Conservation (phyloP, 192 early-diverging fungal genomes). For the Coemansia asiatica region DNA sequence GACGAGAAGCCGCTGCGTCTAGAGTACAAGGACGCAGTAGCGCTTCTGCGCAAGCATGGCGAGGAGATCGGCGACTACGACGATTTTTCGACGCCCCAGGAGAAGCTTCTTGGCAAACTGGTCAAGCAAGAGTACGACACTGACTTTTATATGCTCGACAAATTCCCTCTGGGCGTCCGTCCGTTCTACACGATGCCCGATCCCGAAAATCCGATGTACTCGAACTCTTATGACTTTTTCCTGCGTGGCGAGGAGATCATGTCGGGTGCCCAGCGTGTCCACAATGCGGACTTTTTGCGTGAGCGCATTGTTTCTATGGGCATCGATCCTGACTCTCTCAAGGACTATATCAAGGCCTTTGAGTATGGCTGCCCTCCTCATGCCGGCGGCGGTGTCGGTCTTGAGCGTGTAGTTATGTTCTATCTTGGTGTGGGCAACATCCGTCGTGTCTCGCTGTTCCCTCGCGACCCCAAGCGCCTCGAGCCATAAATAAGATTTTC, state of each 20-base stretch:
- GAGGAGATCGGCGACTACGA: constrained; percentile 90
- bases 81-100: constrained; percentile 87
- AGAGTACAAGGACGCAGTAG: constrained; percentile 85
- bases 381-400: constrained; percentile 94
- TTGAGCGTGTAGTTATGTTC: constrained; percentile 97
- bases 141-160: constrained; percentile 99
- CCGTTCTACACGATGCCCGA: constrained; percentile 99
- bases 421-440: constrained; percentile 95
- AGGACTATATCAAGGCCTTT: constrained; percentile 93
- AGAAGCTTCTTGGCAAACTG: constrained; percentile 80
- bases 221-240: constrained; percentile 99
- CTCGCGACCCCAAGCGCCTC: constrained; percentile 94
- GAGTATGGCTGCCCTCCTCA: constrained; percentile 96
- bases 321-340: constrained; percentile 78
- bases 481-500: constrained; percentile 63
- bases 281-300: constrained; percentile 79
- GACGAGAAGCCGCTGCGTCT: constrained; percentile 80
- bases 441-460: constrained; percentile 88
- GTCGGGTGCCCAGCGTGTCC: constrained; percentile 98
- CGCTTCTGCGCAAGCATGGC: constrained; percentile 83
- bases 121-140: constrained; percentile 93
- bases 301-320: constrained; percentile 75
- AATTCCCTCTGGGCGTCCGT: constrained; percentile 93
- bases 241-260: constrained; percentile 98
- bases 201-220: constrained; percentile 79